Base-by-base conservation (phyloP, 2,329 filamentous ascomycete genomes). In the Penicillium sp. region DNA sequence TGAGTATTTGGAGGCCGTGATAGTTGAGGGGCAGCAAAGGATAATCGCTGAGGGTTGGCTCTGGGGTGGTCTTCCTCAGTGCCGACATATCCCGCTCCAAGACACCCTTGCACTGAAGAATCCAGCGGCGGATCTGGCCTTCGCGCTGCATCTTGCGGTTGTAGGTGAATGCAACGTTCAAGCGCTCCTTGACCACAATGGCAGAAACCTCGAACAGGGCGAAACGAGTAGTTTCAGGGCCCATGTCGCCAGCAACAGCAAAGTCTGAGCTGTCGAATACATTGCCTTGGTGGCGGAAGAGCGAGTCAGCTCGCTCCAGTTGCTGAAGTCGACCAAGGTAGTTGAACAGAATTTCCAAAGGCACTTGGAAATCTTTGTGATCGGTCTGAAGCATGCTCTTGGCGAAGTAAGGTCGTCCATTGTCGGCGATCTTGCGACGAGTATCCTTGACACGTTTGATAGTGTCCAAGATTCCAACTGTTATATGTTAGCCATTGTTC, bases 141-240 rank as follows among this genome's bases (percentile, higher is more conserved):
- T 76, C 72, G 50, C 77, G 75, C 11, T 64, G 65, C 74, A 79
- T 79, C 30, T 74, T 61, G 7, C 69, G 63, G 55, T 80, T 80
- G 64, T 76, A 79, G 0, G 75, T 76, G 56, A 80, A 80, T 0
- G 75, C 74, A 18, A 80, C 71, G 30, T 75, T 74, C 18, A 81
- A 66, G 14, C 66, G 67, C 0, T 75, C 76, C 40, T 76, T 71
- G 18, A 75, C 70, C 7, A 81, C 68, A 22, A 79, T 75, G 0
- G 78, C 78, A 1, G 76, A 75, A 5, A 81, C 73, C 50, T 81
- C 79, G 46, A 81, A 76, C 0, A 81, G 71, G 1, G 74, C 74
- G 54, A 78, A 77, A 1, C 77, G 71, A 22, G 70, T 69, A 3
- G 76, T 76, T 9, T 70, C 57, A 14, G 68, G 63, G 4, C 75